phyloP scores from a whole-genome alignment of 352 stramenopile genomes.

The Globisporangium lucens region DNA sequence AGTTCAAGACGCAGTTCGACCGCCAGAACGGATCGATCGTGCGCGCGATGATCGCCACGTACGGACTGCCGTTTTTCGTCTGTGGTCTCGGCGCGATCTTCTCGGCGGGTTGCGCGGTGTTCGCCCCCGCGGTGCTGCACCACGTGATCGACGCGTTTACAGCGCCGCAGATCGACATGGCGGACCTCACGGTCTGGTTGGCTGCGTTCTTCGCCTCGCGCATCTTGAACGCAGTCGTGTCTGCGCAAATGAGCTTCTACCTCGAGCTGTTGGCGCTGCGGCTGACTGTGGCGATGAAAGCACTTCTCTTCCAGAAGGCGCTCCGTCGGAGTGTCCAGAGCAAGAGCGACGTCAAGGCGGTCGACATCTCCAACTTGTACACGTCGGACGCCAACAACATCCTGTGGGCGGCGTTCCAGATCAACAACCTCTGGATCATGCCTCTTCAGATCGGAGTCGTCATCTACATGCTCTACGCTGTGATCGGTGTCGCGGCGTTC shows the following conservation, averaged over 20 bases:
- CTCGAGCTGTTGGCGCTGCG: no score
- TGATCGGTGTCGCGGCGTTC: conserved; percentile 35
- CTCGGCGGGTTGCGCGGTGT: conserved; percentile 28
- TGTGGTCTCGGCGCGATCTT: conserved; percentile 23
- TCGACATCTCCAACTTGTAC: conserved; percentile 92
- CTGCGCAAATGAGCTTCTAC: no score
- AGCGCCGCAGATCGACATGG: conserved; percentile 21
- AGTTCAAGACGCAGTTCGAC: conserved; percentile 18
- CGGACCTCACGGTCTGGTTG: no score
- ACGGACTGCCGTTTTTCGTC: no score
- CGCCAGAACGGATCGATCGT: neutral
- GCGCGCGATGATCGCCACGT: no score
- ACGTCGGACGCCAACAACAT: conserved; percentile 83
- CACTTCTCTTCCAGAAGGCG: conserved; percentile 40
- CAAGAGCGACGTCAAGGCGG: conserved; percentile 18
- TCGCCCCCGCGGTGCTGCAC: conserved; percentile 42
- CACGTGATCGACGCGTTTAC: conserved; percentile 39
- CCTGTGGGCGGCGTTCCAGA: conserved; percentile 42
- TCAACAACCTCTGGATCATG: conserved; percentile 58
- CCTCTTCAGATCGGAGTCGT: conserved; percentile 34
- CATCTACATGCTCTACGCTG: conserved; percentile 36
- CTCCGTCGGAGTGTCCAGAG: conserved; percentile 22
- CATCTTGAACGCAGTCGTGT: conserved; percentile 27
- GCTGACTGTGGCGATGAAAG: no score
- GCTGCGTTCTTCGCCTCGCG: conserved; percentile 44